Percentiles rank a stretch among this genome's conserved stretches.
These are phyloP conservation scores for Amniculicola lignicola DNA, from an alignment of 495 filamentous ascomycete species.

Conservation along the genomic window DNA sequence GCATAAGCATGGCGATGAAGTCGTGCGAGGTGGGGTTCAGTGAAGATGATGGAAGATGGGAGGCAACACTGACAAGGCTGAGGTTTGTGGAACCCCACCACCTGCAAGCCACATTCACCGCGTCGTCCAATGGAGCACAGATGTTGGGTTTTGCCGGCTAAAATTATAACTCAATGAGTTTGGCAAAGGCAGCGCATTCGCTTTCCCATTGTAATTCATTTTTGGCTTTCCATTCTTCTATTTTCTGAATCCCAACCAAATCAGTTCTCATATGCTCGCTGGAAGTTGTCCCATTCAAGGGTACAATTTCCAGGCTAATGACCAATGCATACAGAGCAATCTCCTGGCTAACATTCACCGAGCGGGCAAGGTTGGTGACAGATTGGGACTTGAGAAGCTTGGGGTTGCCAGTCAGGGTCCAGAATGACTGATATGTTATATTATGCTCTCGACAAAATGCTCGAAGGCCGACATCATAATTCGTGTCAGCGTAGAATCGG, in stretches of 20 bases:
- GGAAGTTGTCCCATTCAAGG: conserved; percentile 70
- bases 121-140: too few relatives aligned
- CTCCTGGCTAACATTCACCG: conserved; percentile 47
- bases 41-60: background rate
- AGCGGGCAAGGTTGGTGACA: conserved; percentile 52
- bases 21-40: background rate
- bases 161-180: background rate
- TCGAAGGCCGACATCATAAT: conserved; percentile 61
- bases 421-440: conserved; percentile 72
- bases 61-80: background rate
- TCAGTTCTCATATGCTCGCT: conserved; percentile 63
- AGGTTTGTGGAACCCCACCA: background rate
- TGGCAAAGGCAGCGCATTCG: background rate
- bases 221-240: conserved; percentile 43
- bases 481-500: conserved; percentile 59
- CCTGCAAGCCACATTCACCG: background rate
- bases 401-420: conserved; percentile 73
- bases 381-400: conserved; percentile 51
- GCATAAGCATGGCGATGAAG: background rate
- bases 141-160: too few relatives aligned
- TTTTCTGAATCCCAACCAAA: conserved; percentile 51
- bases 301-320: conserved; percentile 55
- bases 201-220: conserved; percentile 15
- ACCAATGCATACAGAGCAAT: conserved; percentile 68
- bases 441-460: conserved; percentile 57